Base-by-base conservation (phyloP, 768 basidiomycete genomes). In the Xerocomus brunneocitrinus region DNA sequence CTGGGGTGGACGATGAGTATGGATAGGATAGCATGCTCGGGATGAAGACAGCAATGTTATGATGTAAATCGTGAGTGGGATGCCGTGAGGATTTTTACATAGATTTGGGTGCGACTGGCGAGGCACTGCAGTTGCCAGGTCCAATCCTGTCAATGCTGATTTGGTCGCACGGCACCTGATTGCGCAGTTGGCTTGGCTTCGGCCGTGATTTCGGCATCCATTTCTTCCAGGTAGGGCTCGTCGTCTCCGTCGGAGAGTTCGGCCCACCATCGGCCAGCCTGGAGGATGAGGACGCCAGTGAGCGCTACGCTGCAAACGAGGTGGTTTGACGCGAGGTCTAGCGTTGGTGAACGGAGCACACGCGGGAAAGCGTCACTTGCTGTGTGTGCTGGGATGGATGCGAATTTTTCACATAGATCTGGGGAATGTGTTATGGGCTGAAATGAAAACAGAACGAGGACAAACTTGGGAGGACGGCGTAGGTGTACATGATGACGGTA, bases 231-330 rank as follows among this genome's bases (percentile, higher is more conserved):
- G 30, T 64, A 67, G 16, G 55, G 66, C 13, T 79, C 79, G 24
- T 81, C 81, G 31, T 83, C 83, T 31, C 71, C 72, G 56, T 90
- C 88, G 14, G 83, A 76, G 30, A 79, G 80, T 65, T 93, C 91
- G 4, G 86, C 88, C 89, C 89, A 93, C 74, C 83, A 87, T 41
- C 90, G 80, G 42, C 86, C 87, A 0, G 89, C 89, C 72, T 93
- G 91, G 25, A 93, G 78, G 8, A 84, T 81, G 32, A 93, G 73
- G 27, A 93, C 87, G n/a, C 91, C 91, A 0, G 91, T 93, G 50
- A 93, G 78, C 0, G 89, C 88, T 44, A 93, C 91, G 64, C 87
- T 88, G 74, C 88, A 91, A 53, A 92, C 81, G 63, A 93, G 85
- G 65, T 93, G 82, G 62, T 81, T 84, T 28, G 90, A 89, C 0